These are phyloP conservation scores for Balakata baccata DNA, from an alignment of 345 rosid genomes.

Conservation along the genomic window DNA sequence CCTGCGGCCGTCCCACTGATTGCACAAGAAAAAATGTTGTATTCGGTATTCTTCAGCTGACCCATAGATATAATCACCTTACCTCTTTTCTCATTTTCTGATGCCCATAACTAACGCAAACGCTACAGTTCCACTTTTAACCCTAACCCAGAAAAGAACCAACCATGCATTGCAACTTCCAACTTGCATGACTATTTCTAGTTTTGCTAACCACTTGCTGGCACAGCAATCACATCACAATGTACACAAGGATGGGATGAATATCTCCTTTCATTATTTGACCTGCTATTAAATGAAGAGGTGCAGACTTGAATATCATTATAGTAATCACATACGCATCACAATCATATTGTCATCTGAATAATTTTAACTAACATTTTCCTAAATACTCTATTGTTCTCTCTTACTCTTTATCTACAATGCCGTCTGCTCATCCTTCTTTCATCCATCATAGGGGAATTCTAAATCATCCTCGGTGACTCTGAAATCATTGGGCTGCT, in stretches of 20 bases:
- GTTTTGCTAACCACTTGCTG: too few relatives aligned
- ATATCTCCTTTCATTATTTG: not conserved
- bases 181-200: too few relatives aligned
- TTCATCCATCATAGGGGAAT: slow-evolving; percentile 48
- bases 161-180: too few relatives aligned
- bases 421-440: not conserved
- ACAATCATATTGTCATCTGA: slow-evolving; percentile 15
- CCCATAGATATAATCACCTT: too few relatives aligned
- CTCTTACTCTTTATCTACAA: slow-evolving; percentile 27
- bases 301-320: not conserved
- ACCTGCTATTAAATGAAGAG: not conserved
- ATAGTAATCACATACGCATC: not conserved
- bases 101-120: too few relatives aligned
- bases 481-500: slow-evolving; percentile 74
- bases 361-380: not conserved
- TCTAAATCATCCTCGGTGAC: slow-evolving; percentile 75
- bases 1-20: too few relatives aligned
- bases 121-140: too few relatives aligned
- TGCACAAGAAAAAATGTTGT: too few relatives aligned
- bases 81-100: too few relatives aligned
- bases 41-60: too few relatives aligned
- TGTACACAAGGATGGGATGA: not conserved
- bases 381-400: not conserved
- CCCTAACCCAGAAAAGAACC: too few relatives aligned
- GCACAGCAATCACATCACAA: not conserved